Percentiles rank a stretch among this genome's conserved stretches.
phyloP scores from a whole-genome alignment of 345 rosid genomes.

The Gossypium ekmanianum region DNA sequence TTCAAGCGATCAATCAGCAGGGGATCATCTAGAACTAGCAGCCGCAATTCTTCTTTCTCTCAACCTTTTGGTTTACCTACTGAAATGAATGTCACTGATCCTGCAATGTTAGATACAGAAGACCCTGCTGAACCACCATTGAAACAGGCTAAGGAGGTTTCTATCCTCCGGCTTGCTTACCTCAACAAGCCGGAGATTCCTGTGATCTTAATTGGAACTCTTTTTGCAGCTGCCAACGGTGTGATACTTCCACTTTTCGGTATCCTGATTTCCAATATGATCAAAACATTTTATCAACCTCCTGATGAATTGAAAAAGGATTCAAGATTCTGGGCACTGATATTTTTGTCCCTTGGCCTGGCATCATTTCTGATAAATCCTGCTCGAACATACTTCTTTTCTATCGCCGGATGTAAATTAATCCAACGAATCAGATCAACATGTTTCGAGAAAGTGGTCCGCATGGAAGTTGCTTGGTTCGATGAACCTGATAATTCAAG shows the following conservation, averaged over 20 bases:
- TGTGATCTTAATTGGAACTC: conserved; percentile 49
- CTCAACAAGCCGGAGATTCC: conserved; percentile 87
- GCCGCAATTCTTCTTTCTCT: conserved; percentile 58
- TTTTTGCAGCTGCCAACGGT: conserved; percentile 51
- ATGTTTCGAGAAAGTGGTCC: conserved; percentile 80
- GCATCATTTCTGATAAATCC: conserved; percentile 51
- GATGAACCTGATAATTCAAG: conserved; percentile 80
- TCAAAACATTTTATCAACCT: conserved; percentile 53
- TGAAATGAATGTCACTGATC: conserved; percentile 33
- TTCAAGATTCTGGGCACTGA: conserved; percentile 62
- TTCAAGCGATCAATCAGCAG: conserved; percentile 43
- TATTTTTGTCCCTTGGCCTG: conserved; percentile 54
- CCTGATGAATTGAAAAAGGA: conserved; percentile 56
- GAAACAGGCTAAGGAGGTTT: conserved; percentile 37
- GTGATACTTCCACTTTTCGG: conserved; percentile 57
- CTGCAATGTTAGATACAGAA: conserved; percentile 26
- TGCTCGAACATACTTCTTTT: conserved; percentile 48
- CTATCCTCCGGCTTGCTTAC: conserved; percentile 51
- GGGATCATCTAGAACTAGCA: conserved; percentile 60
- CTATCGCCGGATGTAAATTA: conserved; percentile 64
- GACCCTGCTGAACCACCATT: conserved; percentile 19
- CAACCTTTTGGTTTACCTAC: conserved; percentile 53
- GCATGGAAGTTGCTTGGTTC: conserved; percentile 85
- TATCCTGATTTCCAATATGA: conserved; percentile 46
- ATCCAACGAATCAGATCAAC: conserved; percentile 59